phyloP scores from a whole-genome alignment of 192 early-diverging fungal genomes.

The Podila epicladia region DNA sequence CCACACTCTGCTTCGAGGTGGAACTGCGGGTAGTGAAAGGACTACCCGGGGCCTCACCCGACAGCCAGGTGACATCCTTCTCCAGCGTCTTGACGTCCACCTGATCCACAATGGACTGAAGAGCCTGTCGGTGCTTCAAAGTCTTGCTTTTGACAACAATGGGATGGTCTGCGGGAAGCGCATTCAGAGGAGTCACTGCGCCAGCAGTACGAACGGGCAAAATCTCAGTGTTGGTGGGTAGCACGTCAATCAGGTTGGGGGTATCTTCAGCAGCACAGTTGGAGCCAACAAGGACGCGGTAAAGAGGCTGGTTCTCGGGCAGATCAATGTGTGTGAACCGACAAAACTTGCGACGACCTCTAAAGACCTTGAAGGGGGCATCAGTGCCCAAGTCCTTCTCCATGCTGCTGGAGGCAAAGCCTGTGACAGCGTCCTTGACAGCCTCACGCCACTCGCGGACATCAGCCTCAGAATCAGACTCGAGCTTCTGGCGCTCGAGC shows the following conservation, averaged over 20 bases:
- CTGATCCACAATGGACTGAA: constrained; percentile 41
- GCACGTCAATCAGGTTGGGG: constrained; percentile 24
- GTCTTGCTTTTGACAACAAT: constrained; percentile 31
- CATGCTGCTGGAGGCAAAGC: constrained; percentile 6
- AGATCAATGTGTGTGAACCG: constrained; percentile 31
- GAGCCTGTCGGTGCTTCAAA: constrained; percentile 32
- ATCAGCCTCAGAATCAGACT: constrained; percentile 23
- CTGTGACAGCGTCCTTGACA: constrained; percentile 21
- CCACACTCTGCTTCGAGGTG: constrained; percentile 33
- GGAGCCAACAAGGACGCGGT: constrained; percentile 32
- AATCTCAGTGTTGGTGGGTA: constrained; percentile 47
- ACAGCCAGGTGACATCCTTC: constrained; percentile 55
- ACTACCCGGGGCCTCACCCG: constrained; percentile 47
- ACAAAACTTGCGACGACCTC: constrained; percentile 37
- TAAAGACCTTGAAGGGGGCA: constrained; percentile 7
- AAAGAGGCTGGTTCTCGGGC: constrained; percentile 21
- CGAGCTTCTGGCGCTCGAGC: constrained; percentile 41
- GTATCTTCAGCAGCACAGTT: constrained; percentile 31
- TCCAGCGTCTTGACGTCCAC: constrained; percentile 46
- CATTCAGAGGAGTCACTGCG: constrained; percentile 23
- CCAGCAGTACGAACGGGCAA: constrained; percentile 38
- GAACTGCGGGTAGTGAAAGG: constrained; percentile 50
- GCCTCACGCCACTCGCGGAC: constrained; percentile 35
- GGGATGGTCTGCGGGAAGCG: constrained; percentile 40
- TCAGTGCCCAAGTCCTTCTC: not conserved